Evolutionary conservation across 1,284 basidiomycete species (phyloP), one percentile per base, ranked within the genome.

Genomic region (Rhodotorula sp.): DNA sequence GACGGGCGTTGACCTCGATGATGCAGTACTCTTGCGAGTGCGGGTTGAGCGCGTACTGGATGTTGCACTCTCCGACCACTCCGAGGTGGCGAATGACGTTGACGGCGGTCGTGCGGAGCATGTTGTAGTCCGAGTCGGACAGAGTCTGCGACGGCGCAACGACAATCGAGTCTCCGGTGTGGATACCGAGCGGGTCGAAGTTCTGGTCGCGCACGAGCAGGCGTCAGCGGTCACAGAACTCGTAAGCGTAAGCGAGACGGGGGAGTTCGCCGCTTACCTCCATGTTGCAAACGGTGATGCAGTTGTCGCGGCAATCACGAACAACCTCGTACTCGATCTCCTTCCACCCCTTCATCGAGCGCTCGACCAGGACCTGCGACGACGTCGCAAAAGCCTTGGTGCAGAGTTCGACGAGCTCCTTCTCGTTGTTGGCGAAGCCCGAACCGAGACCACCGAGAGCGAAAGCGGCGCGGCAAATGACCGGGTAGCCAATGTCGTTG

Each of bases 261-360:
- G 58, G 64, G 64, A 29, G 29, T 29, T 68, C 51, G 47, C 18
- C 20, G 83, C 89, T 72, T 69, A 92, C 93, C 91, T 98, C 95
- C 96, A 99, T 98, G 85, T 99, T 99, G 84, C 97, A 99, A 75
- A 98, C 95, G 1, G 94, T 97, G 83, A 98, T 98, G 81, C 95
- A 97, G 82, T 97, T 97, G 83, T 98, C 91, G 77, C 92, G 87
- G 84, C 93, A 97, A 83, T 99, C 96, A 71, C 96, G 87, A n/a
- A 98, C 96, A 64, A 99, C 96, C 82, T 99, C 96, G 80, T 99
- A 99, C 84, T 99, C 96, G 78, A 98, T 93, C 85, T 99, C 96
- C 84, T 99, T 98, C 94, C 94, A 98, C 20, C 96, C 96, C 84
- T 98, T 97, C 95, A 99, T 98, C 80, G 92, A 94, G 86, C 90